Conservation (phyloP, 331 rosid species). For the Cydonia oblonga region DNA sequence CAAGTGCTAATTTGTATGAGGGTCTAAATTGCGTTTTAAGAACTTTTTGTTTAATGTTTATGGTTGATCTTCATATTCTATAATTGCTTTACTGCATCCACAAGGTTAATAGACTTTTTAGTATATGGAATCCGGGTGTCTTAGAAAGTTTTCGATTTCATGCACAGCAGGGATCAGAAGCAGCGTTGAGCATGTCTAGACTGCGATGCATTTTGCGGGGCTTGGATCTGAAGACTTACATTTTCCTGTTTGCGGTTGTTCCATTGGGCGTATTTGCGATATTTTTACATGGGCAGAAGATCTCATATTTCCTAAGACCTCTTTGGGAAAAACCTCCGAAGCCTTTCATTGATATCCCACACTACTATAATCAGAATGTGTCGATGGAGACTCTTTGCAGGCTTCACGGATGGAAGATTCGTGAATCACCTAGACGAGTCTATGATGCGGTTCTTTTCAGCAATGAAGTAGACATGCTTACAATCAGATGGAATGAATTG, state of each 20-base stretch:
- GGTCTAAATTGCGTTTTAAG: too few species aligned
- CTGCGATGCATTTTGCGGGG: conserved; percentile 60
- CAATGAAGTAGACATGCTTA: conserved; percentile 76
- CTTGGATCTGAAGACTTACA: conserved; percentile 43
- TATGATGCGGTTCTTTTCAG: conserved; percentile 84
- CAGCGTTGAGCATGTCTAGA: conserved; percentile 53
- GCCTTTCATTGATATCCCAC: conserved; percentile 74
- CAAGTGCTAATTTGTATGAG: too few species aligned
- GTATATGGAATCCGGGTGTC: background rate
- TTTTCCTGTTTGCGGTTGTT: conserved; percentile 38
- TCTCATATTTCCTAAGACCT: conserved; percentile 76
- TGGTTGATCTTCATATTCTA: background rate
- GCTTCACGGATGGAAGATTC: conserved; percentile 83
- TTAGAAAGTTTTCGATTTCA: conserved; percentile 15
- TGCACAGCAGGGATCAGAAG: conserved; percentile 50
- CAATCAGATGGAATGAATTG: conserved; percentile 79
- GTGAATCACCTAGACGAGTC: conserved; percentile 75
- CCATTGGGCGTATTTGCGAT: conserved; percentile 39
- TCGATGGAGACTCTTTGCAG: conserved; percentile 70
- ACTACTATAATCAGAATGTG: conserved; percentile 66
- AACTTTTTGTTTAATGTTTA: background rate
- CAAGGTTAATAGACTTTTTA: background rate
- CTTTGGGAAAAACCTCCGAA: conserved; percentile 89
- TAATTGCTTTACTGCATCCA: background rate
- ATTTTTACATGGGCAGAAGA: conserved; percentile 81